phyloP scores from a whole-genome alignment of 2,329 filamentous ascomycete species.

The Trichoderma asperellum region DNA sequence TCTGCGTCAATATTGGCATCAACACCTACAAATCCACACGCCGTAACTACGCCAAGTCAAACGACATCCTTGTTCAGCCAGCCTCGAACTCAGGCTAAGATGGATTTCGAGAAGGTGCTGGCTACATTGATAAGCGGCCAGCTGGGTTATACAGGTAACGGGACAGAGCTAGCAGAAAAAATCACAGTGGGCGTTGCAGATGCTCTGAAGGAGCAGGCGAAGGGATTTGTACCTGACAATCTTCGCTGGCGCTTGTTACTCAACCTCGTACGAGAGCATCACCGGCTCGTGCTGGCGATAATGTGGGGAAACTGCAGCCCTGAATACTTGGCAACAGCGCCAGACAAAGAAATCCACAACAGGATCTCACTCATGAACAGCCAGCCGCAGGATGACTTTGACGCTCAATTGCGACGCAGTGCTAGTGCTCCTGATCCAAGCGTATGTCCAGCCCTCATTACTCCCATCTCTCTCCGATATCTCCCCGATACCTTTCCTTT shows the following conservation, averaged over 20 bases:
- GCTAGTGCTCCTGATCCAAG: slow-evolving; percentile 37
- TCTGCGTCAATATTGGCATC: background rate
- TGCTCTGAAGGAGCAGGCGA: slow-evolving; percentile 33
- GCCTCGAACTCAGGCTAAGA: slow-evolving; percentile 33
- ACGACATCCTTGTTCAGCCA: slow-evolving; percentile 34
- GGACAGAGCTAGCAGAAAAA: background rate
- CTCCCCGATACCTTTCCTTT: background rate
- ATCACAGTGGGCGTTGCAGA: slow-evolving; percentile 37
- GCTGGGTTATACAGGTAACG: background rate
- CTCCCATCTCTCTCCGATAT: background rate
- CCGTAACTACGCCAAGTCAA: background rate
- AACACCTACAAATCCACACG: background rate
- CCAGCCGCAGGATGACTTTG: slow-evolving; percentile 37
- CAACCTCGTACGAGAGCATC: slow-evolving; percentile 33
- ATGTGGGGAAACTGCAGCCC: slow-evolving; percentile 37
- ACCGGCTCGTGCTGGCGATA: slow-evolving; percentile 41
- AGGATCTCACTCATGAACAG: slow-evolving; percentile 36
- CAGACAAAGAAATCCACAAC: slow-evolving; percentile 35
- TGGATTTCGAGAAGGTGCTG: slow-evolving; percentile 36
- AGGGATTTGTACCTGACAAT: slow-evolving; percentile 42
- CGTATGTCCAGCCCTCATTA: slow-evolving; percentile 37
- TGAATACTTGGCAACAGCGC: slow-evolving; percentile 37
- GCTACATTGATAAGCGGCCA: background rate
- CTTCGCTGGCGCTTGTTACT: slow-evolving; percentile 43
- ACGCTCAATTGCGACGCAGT: slow-evolving; percentile 32